Conservation (phyloP, 1,284 basidiomycete genomes). For the Ustilago curta region DNA sequence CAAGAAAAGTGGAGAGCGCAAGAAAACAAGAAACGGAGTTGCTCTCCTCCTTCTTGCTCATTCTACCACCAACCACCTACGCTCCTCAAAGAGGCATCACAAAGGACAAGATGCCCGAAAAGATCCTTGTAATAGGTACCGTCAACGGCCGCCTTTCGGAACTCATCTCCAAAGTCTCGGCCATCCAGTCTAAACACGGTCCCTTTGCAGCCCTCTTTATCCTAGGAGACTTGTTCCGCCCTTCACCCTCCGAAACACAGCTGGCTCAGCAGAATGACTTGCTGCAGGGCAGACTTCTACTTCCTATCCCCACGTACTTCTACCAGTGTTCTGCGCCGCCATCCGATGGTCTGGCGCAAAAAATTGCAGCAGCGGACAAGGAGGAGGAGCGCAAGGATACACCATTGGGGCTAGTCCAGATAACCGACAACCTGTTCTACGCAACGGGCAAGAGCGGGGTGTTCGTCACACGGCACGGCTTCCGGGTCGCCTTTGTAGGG, state of each 20-base stretch:
- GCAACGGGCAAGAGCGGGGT: conserved; percentile 54
- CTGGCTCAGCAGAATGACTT: conserved; percentile 75
- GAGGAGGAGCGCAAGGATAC: neutral
- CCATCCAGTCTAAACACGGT: conserved; percentile 91
- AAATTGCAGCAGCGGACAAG: conserved; percentile 6
- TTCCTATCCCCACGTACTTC: conserved; percentile 90
- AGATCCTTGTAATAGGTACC: conserved; percentile 86
- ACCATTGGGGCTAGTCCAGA: conserved; percentile 11
- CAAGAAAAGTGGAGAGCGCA: conserved; percentile 16
- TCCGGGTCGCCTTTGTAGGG: conserved; percentile 55
- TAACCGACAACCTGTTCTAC: conserved; percentile 54
- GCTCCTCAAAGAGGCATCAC: too few species aligned
- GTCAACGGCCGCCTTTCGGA: conserved; percentile 80
- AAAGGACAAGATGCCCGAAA: conserved; percentile 29
- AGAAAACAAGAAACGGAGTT: too few species aligned
- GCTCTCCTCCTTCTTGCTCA: conserved; percentile 5
- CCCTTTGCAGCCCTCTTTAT: conserved; percentile 90
- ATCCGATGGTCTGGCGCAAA: conserved; percentile 6
- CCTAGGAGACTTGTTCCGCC: conserved; percentile 88
- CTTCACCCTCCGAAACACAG: conserved; percentile 57
- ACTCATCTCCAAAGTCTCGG: conserved; percentile 82
- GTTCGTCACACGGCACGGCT: conserved; percentile 16
- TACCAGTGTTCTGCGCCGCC: conserved; percentile 78
- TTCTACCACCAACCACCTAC: neutral
- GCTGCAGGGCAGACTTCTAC: conserved; percentile 77